Base-by-base conservation (phyloP, 2,329 filamentous ascomycete genomes). In the Phyllosticta capitalensis region DNA sequence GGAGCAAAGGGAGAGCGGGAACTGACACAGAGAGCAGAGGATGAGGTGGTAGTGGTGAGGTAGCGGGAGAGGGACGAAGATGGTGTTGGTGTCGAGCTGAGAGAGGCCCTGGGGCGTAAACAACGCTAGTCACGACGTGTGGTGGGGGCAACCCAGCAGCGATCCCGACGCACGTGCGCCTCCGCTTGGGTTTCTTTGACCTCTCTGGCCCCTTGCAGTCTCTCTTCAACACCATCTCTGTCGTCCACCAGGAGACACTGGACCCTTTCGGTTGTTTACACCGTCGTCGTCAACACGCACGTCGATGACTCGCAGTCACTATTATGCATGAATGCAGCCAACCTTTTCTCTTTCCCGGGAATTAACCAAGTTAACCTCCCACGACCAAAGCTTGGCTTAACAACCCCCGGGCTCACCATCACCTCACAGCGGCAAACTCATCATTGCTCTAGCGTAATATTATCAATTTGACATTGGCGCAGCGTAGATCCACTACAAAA, bases 91-190 rank as follows among this genome's bases (percentile, higher is more conserved):
- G 52, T 28, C 9, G 19, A 12, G 51, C 21, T 38, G 28, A n/a
- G 22, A 49, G n/a, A 28, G 26, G 51, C 49, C 26, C 56, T 30
- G 56, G 51, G 56, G 51, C 51, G 56, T 59, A 59, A 59, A 59
- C 56, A 59, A 59, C 56, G 52, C 56, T 59, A 59, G 52, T 26
- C 51, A 38, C 17, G 17, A n/a, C 38, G 12, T 45, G 38, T 45
- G 38, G 38, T 45, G 38, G 38, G 38, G 38, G 38, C 38, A 45
- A 45, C 38, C 38, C n/a, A n/a, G 38, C 38, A 45, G 38, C 38
- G 38, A 45, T 45, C 38, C 17, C 12, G 6, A 17, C 38, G 38
- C 38, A 45, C 38, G 38, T 45, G 38, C 38, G 38, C 38, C 38
- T 45, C 38, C 38, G 38, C 38, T 45, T n/a, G n/a, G n/a, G n/a